phyloP scores from a whole-genome alignment of 768 basidiomycete species.

The Pleurotus salmoneostramineus region DNA sequence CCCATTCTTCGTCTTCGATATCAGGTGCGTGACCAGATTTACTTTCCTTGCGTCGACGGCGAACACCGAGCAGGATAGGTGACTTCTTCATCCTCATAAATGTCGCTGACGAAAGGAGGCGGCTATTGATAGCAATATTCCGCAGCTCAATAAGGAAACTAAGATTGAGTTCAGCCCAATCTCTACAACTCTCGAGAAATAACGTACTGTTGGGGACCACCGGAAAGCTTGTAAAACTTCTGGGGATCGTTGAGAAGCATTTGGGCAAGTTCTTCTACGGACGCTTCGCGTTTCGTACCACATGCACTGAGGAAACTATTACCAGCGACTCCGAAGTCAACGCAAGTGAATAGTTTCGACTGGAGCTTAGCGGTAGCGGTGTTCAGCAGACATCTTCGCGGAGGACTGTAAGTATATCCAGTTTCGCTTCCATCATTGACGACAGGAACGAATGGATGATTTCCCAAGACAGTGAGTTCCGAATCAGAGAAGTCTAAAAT shows the following conservation, averaged over 20 bases:
- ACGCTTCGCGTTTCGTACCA: constrained; percentile 86
- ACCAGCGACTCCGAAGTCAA: constrained; percentile 81
- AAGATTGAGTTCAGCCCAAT: background rate
- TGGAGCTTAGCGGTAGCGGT: constrained; percentile 72
- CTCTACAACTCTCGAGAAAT: background rate
- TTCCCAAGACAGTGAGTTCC: constrained; percentile 56
- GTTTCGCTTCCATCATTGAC: constrained; percentile 33
- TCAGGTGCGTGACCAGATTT: constrained; percentile 28
- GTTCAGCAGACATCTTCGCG: constrained; percentile 42
- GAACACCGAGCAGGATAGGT: constrained; percentile 71
- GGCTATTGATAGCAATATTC: constrained; percentile 77
- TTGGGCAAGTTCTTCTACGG: constrained; percentile 66
- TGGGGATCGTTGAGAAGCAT: constrained; percentile 67
- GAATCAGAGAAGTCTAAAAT: constrained; percentile 45
- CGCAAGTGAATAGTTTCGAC: constrained; percentile 80
- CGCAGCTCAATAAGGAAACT: constrained; percentile 84
- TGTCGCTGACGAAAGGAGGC: constrained; percentile 48
- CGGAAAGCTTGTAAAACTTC: constrained; percentile 68
- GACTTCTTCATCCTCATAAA: constrained; percentile 63
- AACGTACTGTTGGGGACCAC: constrained; percentile 63
- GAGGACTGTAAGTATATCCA: constrained; percentile 28
- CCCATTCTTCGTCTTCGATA: constrained; percentile 72
- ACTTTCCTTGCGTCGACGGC: constrained; percentile 43
- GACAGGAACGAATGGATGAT: constrained; percentile 65
- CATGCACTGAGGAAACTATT: constrained; percentile 84